phyloP scores from a whole-genome alignment of 2,329 filamentous ascomycete species.

The Apiospora kogelbergensis region DNA sequence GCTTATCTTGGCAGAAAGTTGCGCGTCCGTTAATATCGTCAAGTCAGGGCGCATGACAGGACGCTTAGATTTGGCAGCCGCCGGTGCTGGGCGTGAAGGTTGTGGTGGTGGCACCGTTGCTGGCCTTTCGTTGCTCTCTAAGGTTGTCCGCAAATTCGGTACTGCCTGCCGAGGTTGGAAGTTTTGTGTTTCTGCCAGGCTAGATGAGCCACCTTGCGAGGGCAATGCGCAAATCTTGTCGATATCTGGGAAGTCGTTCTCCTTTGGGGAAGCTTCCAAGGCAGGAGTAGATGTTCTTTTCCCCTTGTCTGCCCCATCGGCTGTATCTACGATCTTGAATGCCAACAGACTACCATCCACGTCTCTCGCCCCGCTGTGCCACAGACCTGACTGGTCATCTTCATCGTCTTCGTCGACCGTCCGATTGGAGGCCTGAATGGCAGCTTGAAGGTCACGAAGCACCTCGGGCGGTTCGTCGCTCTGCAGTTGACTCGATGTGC shows the following conservation, averaged over 20 bases:
- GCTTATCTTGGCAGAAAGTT: constrained; percentile 61
- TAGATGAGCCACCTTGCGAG: background rate
- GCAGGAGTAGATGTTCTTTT: background rate
- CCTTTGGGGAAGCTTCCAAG: constrained; percentile 34
- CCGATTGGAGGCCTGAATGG: constrained; percentile 59
- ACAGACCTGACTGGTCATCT: constrained; percentile 52
- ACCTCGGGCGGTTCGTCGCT: constrained; percentile 69
- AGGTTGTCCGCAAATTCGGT: constrained; percentile 8
- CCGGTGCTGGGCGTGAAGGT: background rate
- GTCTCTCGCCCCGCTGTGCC: constrained; percentile 70
- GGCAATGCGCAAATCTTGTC: constrained; percentile 19
- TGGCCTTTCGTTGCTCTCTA: background rate
- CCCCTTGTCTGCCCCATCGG: background rate
- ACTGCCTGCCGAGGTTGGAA: background rate
- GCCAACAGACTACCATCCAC: constrained; percentile 63
- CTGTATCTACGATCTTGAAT: constrained; percentile 57
- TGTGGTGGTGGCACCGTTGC: constrained; percentile 4
- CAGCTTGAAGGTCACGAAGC: constrained; percentile 60
- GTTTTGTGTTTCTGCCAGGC: background rate
- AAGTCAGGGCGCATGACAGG: constrained; percentile 61
- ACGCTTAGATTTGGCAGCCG: constrained; percentile 18
- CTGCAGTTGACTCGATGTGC: constrained; percentile 81
- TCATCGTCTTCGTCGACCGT: constrained; percentile 41
- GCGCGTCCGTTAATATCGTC: constrained; percentile 59
- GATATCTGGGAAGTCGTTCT: constrained; percentile 29